Conservation (phyloP, 805 yeast species). For the Monosporozyma solicola region DNA sequence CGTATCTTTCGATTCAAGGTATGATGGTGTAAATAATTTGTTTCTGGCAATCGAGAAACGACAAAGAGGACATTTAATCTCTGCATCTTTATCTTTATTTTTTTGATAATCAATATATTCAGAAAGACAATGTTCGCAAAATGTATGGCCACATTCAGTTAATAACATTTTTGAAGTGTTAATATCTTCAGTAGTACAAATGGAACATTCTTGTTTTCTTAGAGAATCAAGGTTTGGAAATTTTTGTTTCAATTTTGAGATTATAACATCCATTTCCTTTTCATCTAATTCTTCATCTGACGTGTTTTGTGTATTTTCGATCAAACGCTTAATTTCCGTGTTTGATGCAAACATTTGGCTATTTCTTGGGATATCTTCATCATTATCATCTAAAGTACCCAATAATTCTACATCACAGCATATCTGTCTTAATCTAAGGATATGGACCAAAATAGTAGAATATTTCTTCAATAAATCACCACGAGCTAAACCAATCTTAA, state of each 20-base stretch:
- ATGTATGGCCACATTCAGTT: slow-evolving; percentile 74
- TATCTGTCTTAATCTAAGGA: slow-evolving; percentile 73
- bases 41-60: slow-evolving; percentile 45
- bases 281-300: not conserved
- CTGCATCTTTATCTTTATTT: slow-evolving; percentile 30
- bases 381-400: slow-evolving; percentile 42
- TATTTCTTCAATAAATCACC: slow-evolving; percentile 69
- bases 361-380: slow-evolving; percentile 34
- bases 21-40: slow-evolving; percentile 28
- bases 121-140: slow-evolving; percentile 62
- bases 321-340: slow-evolving; percentile 2
- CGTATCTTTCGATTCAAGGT: not conserved
- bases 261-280: not conserved
- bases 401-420: slow-evolving; percentile 79
- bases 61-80: slow-evolving; percentile 68
- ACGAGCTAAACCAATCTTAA: slow-evolving; percentile 45
- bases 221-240: slow-evolving; percentile 26
- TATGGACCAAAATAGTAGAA: slow-evolving; percentile 72
- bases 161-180: slow-evolving; percentile 45
- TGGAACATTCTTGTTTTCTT: slow-evolving; percentile 63
- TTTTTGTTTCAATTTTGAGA: slow-evolving; percentile 11
- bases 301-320: not conserved
- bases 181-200: slow-evolving; percentile 68
- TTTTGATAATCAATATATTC: slow-evolving; percentile 68
- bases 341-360: slow-evolving; percentile 8